These are phyloP conservation scores for Cynanchum wilfordii DNA, from an alignment of 257 asterid species.

Conservation along the genomic window DNA sequence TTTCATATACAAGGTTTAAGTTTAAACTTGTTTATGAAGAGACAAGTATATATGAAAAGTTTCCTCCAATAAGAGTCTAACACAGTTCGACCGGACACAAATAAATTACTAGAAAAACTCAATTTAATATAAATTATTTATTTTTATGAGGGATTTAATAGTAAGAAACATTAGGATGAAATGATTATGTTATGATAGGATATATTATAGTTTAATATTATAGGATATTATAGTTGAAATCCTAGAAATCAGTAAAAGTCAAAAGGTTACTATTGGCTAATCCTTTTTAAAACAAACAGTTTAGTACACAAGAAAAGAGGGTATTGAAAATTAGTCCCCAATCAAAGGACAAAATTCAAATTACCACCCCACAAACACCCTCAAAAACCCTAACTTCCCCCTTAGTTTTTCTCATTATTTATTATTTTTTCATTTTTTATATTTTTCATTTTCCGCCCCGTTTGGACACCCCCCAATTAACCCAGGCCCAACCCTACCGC, in stretches of 20 bases:
- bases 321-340: background rate
- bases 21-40: no score
- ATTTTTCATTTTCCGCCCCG: slow-evolving; percentile 3
- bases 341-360: background rate
- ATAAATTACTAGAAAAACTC: no score
- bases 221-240: no score
- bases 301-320: background rate
- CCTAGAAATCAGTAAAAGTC: background rate
- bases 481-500: slow-evolving; percentile 47
- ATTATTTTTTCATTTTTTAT: background rate
- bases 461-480: slow-evolving; percentile 36
- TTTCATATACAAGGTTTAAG: no score
- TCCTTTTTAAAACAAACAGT: background rate
- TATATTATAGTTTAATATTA: no score
- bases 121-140: no score
- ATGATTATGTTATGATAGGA: no score
- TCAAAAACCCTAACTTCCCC: slow-evolving; percentile 23
- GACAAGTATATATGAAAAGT: no score
- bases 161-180: no score
- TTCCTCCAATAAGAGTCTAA: no score
- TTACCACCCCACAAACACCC: slow-evolving; percentile 4
- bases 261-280: background rate
- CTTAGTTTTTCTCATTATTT: background rate
- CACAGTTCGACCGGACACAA: no score
- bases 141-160: no score